Evolutionary conservation across 1,139 yeast species (phyloP).

Genomic region (Lodderomyces beijingensis): DNA sequence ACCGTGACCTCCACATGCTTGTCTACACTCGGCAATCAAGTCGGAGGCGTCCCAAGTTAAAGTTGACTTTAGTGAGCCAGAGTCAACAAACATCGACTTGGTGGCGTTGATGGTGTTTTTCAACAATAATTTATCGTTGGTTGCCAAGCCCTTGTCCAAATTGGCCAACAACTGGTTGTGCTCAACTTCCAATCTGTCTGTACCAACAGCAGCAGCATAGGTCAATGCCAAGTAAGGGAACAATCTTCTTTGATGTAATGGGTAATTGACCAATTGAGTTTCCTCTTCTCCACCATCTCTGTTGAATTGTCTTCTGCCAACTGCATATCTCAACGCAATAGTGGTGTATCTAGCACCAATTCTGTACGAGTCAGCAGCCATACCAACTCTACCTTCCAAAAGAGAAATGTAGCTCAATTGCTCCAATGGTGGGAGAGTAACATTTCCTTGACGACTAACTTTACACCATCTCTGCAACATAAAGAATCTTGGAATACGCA

Average conservation of each 20-base stretch:
- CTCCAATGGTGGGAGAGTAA: slow-evolving; percentile 73
- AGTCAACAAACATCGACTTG: slow-evolving; percentile 77
- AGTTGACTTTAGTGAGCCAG: slow-evolving; percentile 87
- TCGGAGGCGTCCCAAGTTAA: slow-evolving; percentile 82
- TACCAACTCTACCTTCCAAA: slow-evolving; percentile 81
- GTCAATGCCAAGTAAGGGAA: slow-evolving; percentile 76
- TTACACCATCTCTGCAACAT: slow-evolving; percentile 80
- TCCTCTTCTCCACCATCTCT: slow-evolving; percentile 36
- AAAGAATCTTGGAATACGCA: slow-evolving; percentile 76
- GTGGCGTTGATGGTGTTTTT: slow-evolving; percentile 54
- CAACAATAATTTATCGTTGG: slow-evolving; percentile 39
- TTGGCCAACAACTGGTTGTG: slow-evolving; percentile 49
- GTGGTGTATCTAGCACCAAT: slow-evolving; percentile 76
- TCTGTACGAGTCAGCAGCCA: slow-evolving; percentile 83
- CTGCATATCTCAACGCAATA: slow-evolving; percentile 83
- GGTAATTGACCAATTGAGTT: slow-evolving; percentile 71
- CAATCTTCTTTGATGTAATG: slow-evolving; percentile 82
- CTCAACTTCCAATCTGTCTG: slow-evolving; percentile 58
- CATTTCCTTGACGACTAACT: slow-evolving; percentile 67
- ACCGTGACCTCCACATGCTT: slow-evolving; percentile 97
- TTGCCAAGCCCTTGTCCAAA: slow-evolving; percentile 51
- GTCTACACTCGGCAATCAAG: slow-evolving; percentile 83
- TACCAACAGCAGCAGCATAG: slow-evolving; percentile 73
- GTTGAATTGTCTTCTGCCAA: slow-evolving; percentile 85
- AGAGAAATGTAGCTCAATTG: slow-evolving; percentile 86